These are phyloP conservation scores for Thraustotheca clavata DNA, from an alignment of 352 stramenopile species.

Conservation along the genomic window DNA sequence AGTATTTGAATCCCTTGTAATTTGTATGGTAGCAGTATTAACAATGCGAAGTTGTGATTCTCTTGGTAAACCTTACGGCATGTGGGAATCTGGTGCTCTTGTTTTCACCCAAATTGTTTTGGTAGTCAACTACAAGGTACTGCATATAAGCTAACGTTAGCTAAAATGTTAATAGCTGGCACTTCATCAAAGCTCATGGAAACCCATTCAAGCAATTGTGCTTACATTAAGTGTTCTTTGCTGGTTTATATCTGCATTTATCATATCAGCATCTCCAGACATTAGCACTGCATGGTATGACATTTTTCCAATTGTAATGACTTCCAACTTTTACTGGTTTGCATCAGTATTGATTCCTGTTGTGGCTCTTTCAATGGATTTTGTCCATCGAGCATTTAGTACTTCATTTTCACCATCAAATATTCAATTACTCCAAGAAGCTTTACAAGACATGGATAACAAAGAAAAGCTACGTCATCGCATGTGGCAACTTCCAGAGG, in stretches of 20 bases:
- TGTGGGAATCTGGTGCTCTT: slow-evolving; percentile 11
- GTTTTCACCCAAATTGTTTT: slow-evolving; percentile 16
- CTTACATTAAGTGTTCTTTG: background rate
- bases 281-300: slow-evolving; percentile 8
- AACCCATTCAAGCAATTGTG: background rate
- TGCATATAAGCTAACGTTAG: background rate
- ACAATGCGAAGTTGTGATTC: slow-evolving; percentile 5
- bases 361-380: slow-evolving; percentile 12
- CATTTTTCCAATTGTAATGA: slow-evolving; percentile 15
- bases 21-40: slow-evolving; percentile 16
- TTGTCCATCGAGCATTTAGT: slow-evolving; percentile 32
- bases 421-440: slow-evolving; percentile 43
- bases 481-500: slow-evolving; percentile 3
- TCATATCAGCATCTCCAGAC: slow-evolving; percentile 11
- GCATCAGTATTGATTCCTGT: slow-evolving; percentile 7
- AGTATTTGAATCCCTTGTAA: slow-evolving; percentile 8
- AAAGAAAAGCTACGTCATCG: slow-evolving; percentile 1
- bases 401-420: slow-evolving; percentile 45
- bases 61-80: slow-evolving; percentile 1
- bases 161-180: background rate
- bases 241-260: slow-evolving; percentile 14
- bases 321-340: slow-evolving; percentile 17
- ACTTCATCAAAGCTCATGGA: slow-evolving; percentile 17
- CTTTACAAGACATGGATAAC: background rate
- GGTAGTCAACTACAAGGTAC: slow-evolving; percentile 16